Conservation (phyloP, 2,329 filamentous ascomycete species). For the Aspergillus quadricinctus region DNA sequence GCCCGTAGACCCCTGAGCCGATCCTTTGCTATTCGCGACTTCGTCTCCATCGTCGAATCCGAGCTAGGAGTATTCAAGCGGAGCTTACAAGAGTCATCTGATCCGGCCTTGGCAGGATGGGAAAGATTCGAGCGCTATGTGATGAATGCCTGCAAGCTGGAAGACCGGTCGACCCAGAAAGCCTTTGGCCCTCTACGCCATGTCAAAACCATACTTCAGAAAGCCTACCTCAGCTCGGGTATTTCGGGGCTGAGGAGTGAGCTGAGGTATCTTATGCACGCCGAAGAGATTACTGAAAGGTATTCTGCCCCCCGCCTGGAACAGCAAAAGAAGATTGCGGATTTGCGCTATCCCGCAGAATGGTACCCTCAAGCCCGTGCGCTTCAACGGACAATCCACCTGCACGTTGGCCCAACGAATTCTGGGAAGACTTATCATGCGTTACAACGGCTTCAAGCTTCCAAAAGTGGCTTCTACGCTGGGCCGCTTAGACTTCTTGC, state of each 20-base stretch:
- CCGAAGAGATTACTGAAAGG: conserved; percentile 54
- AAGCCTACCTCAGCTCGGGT: conserved; percentile 56
- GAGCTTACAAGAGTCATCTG: conserved; percentile 8
- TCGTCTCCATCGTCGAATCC: conserved; percentile 22
- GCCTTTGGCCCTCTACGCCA: conserved; percentile 19
- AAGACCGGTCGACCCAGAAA: conserved; percentile 12
- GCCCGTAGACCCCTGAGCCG: background rate
- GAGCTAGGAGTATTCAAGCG: conserved; percentile 23
- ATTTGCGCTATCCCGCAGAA: conserved; percentile 82
- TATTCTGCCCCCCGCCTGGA: conserved; percentile 55
- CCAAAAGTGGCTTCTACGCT: conserved; percentile 76
- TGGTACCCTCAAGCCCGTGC: conserved; percentile 85
- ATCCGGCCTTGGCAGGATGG: conserved; percentile 22
- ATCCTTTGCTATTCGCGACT: conserved; percentile 20
- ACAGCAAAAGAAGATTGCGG: conserved; percentile 64
- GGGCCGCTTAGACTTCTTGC: conserved; percentile 84
- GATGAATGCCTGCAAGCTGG: conserved; percentile 26
- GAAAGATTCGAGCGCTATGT: conserved; percentile 28
- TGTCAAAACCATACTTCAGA: conserved; percentile 44
- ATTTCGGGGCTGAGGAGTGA: conserved; percentile 51
- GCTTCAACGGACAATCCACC: conserved; percentile 76
- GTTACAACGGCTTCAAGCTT: conserved; percentile 73
- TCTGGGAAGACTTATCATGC: conserved; percentile 98
- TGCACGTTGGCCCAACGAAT: conserved; percentile 96
- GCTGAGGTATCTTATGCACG: conserved; percentile 65